These are phyloP conservation scores for Epichloe amarillans DNA, from an alignment of 2,329 filamentous ascomycete genomes.

Conservation along the genomic window DNA sequence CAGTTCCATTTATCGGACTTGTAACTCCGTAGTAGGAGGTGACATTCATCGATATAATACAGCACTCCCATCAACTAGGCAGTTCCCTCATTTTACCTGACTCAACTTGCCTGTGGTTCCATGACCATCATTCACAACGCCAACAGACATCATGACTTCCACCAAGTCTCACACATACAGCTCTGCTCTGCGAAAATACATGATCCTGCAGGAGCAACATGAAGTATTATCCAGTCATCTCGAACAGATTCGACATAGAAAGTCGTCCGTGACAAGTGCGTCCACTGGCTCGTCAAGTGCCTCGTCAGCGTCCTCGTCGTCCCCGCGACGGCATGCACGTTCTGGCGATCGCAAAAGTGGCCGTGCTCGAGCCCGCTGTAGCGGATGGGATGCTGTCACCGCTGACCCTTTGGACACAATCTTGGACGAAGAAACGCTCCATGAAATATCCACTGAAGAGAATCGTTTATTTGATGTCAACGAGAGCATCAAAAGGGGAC, in stretches of 20 bases:
- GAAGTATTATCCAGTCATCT: slow-evolving; percentile 38
- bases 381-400: slow-evolving; percentile 19
- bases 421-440: slow-evolving; percentile 32
- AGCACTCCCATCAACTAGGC: neutral
- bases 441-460: slow-evolving; percentile 38
- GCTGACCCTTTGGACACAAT: slow-evolving; percentile 25
- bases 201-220: slow-evolving; percentile 40
- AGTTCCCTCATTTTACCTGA: neutral
- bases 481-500: slow-evolving; percentile 46
- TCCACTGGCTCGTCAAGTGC: slow-evolving; percentile 37
- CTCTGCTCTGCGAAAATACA: slow-evolving; percentile 40
- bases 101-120: neutral
- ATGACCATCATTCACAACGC: neutral
- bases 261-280: slow-evolving; percentile 17
- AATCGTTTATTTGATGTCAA: slow-evolving; percentile 42
- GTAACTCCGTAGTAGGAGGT: neutral
- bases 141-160: slow-evolving; percentile 16
- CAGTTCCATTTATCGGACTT: neutral
- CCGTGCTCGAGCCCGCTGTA: slow-evolving; percentile 18
- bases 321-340: slow-evolving; percentile 30
- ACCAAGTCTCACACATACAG: slow-evolving; percentile 22
- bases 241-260: slow-evolving; percentile 34
- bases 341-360: slow-evolving; percentile 15
- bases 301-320: slow-evolving; percentile 41
- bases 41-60: slow-evolving; percentile 7